Conservation (phyloP, 257 asterid genomes). For the Penstemon eatonii region DNA sequence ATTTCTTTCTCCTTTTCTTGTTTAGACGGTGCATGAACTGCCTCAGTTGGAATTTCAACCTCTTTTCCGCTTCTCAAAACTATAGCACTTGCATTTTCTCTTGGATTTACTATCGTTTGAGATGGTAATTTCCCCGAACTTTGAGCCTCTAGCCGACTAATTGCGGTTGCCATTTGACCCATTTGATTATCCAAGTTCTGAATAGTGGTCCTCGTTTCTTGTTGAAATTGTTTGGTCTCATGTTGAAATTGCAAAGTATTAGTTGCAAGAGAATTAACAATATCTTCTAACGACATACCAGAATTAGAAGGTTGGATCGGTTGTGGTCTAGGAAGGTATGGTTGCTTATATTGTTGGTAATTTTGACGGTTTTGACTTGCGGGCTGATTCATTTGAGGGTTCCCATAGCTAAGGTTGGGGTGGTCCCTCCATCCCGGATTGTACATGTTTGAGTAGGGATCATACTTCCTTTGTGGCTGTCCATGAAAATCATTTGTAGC, state of each 20-base stretch:
- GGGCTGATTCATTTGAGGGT: neutral
- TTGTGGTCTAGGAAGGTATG: neutral
- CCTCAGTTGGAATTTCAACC: no score
- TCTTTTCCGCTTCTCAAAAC: no score
- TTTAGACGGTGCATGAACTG: no score
- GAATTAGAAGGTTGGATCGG: neutral
- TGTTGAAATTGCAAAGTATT: constrained; percentile 3
- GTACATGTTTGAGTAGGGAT: no score
- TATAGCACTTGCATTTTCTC: no score
- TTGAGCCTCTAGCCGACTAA: neutral
- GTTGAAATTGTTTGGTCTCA: neutral
- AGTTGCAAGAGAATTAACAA: constrained; percentile 1
- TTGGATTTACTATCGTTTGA: no score
- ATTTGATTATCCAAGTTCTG: neutral
- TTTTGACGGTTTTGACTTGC: neutral
- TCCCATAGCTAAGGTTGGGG: neutral
- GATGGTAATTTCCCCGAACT: neutral
- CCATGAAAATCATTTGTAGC: no score
- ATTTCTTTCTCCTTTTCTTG: no score
- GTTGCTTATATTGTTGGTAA: neutral
- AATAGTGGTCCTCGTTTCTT: neutral
- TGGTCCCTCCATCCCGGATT: no score
- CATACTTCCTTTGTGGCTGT: no score
- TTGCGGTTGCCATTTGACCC: neutral
- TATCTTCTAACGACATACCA: constrained; percentile 7